Evolutionary conservation across 352 stramenopile species (phyloP).

Genomic region (Globisporangium iwayamae): DNA sequence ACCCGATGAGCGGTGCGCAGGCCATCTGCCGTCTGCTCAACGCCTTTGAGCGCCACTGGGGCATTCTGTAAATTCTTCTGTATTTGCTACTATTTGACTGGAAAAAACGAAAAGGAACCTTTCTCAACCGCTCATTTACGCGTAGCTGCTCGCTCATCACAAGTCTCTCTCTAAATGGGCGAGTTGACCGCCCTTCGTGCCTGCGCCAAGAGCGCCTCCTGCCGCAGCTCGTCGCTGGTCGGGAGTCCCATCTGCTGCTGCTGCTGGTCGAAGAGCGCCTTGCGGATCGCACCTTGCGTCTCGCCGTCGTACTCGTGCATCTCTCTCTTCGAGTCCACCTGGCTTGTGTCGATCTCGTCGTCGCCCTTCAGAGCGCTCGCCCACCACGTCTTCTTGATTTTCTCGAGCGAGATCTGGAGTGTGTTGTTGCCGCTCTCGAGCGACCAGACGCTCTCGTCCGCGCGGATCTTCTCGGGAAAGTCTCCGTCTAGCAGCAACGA

Average conservation of each 20-base stretch:
- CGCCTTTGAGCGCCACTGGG: slow-evolving; percentile 98
- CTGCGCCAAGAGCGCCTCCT: slow-evolving; percentile 91
- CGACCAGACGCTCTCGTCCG: slow-evolving; percentile 98
- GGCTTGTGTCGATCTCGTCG: slow-evolving; percentile 95
- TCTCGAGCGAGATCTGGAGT: slow-evolving; percentile 91
- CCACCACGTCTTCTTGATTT: slow-evolving; percentile 99
- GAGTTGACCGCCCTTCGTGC: slow-evolving; percentile 78
- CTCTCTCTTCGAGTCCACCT: slow-evolving; percentile 95
- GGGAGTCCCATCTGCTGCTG: slow-evolving; percentile 91
- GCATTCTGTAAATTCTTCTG: slow-evolving; percentile 91
- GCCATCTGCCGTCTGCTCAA: slow-evolving; percentile 96
- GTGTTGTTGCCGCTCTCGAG: slow-evolving; percentile 62
- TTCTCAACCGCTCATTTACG: background rate
- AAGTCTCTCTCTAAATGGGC: slow-evolving; percentile 16
- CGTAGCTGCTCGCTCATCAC: background rate
- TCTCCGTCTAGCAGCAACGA: slow-evolving; percentile 77
- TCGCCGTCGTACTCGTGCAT: slow-evolving; percentile 96
- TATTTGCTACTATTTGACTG: slow-evolving; percentile 12
- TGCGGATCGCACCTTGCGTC: slow-evolving; percentile 97
- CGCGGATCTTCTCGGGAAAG: slow-evolving; percentile 91
- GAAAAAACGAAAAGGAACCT: slow-evolving; percentile 2
- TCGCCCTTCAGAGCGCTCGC: slow-evolving; percentile 89
- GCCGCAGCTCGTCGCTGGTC: slow-evolving; percentile 91
- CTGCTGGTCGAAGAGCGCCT: slow-evolving; percentile 96
- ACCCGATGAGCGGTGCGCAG: slow-evolving; percentile 96